Percentiles rank a stretch among this genome's conserved stretches.
phyloP scores from a whole-genome alignment of 257 asterid genomes.

The Nicotiana paniculata region DNA sequence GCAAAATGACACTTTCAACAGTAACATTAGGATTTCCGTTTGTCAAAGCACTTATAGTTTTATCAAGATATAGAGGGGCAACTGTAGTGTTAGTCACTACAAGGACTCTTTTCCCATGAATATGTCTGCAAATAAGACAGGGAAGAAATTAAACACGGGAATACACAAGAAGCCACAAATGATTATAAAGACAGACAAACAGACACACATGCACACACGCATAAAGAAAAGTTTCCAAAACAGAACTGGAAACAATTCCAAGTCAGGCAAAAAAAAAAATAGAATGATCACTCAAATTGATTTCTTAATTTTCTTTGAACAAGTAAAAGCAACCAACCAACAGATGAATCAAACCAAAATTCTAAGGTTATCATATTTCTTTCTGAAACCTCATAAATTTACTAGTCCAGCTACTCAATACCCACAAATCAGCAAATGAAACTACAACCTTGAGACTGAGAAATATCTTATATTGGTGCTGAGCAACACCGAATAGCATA shows the following conservation, averaged over 20 bases:
- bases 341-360: not conserved
- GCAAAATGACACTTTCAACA: conserved; percentile 83
- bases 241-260: not conserved
- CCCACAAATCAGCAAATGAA: not conserved
- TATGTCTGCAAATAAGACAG: conserved; percentile 51
- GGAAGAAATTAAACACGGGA: not conserved
- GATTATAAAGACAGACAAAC: not conserved
- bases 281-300: not conserved
- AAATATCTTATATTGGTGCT: not conserved
- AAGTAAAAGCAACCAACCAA: not conserved
- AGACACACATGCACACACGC: not conserved
- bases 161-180: not conserved
- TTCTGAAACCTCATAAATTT: not conserved
- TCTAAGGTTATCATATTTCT: not conserved
- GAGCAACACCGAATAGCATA: not conserved
- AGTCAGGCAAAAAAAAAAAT: not conserved
- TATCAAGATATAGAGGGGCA: conserved; percentile 84
- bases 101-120: conserved; percentile 92
- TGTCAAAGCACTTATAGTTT: conserved; percentile 74
- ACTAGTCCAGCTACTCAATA: not conserved
- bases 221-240: not conserved
- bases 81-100: conserved; percentile 88
- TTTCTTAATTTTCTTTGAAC: not conserved
- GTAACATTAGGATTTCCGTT: conserved; percentile 69
- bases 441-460: not conserved